Percentiles rank a stretch among this genome's conserved stretches.
Conservation (phyloP, 768 basidiomycete genomes). For the Rhodotorula graminis region DNA sequence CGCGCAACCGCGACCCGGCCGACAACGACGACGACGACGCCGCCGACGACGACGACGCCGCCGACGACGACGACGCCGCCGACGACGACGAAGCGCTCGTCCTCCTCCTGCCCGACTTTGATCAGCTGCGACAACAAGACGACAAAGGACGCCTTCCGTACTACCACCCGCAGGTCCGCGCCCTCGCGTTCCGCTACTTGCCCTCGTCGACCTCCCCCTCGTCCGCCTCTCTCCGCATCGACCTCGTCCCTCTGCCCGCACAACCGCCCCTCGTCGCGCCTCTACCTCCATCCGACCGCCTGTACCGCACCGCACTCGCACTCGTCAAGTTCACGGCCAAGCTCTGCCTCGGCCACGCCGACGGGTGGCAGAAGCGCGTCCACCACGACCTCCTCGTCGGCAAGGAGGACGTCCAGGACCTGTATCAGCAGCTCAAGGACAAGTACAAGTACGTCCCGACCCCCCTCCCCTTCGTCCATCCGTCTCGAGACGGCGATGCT, state of each 20-base stretch:
- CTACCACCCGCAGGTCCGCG: conserved; percentile 77
- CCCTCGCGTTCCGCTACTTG: conserved; percentile 76
- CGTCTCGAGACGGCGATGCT: not conserved
- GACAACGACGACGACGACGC: not conserved
- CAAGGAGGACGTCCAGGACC: conserved; percentile 76
- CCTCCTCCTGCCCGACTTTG: conserved; percentile 48
- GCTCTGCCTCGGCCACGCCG: conserved; percentile 70
- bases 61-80: not conserved
- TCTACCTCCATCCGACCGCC: conserved; percentile 49
- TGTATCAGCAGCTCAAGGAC: conserved; percentile 81
- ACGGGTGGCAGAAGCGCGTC: conserved; percentile 78
- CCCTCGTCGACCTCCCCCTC: conserved; percentile 8
- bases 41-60: not conserved
- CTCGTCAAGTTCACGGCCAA: conserved; percentile 77
- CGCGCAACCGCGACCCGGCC: too few relatives aligned
- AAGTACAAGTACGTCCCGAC: conserved; percentile 60
- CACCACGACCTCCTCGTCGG: conserved; percentile 71
- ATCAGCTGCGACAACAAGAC: conserved; percentile 44
- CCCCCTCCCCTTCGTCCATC: too few relatives aligned
- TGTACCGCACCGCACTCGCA: conserved; percentile 73
- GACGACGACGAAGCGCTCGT: conserved; percentile 38
- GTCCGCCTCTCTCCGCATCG: conserved; percentile 12
- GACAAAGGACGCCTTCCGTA: conserved; percentile 60
- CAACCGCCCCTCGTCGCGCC: not conserved
- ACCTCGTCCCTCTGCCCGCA: conserved; percentile 17